phyloP scores from a whole-genome alignment of 2,329 filamentous ascomycete genomes.

The Penicillium sclerotigenum region DNA sequence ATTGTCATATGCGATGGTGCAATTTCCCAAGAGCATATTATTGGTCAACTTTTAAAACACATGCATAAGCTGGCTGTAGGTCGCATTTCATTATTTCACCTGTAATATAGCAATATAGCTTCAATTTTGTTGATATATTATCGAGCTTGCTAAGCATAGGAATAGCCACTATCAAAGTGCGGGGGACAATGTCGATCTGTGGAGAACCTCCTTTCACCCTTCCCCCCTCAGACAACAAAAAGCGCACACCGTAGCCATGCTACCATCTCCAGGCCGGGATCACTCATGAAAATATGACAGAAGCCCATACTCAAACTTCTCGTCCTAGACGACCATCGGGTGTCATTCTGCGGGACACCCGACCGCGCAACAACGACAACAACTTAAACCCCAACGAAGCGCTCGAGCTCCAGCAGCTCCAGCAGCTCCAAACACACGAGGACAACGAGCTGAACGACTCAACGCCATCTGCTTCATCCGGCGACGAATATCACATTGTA shows the following conservation, averaged over 20 bases:
- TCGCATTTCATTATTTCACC: background rate
- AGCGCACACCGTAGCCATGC: background rate
- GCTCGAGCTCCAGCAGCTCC: constrained; percentile 33
- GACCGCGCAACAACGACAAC: background rate
- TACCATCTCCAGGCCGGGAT: background rate
- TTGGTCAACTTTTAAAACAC: background rate
- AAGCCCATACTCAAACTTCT: background rate
- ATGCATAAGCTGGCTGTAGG: background rate
- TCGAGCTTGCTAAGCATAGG: background rate
- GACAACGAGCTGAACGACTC: constrained; percentile 24
- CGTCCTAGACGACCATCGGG: background rate
- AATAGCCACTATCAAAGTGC: background rate
- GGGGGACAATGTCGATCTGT: background rate
- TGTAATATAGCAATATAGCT: background rate
- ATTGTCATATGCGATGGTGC: background rate
- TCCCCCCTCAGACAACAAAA: background rate
- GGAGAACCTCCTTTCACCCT: background rate
- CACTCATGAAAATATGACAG: background rate
- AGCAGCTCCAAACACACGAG: constrained; percentile 30
- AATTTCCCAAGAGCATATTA: background rate
- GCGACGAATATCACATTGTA: constrained; percentile 31
- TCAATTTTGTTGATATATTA: background rate
- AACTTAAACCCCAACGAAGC: constrained; percentile 14
- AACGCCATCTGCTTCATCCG: constrained; percentile 34
- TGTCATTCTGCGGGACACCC: constrained; percentile 3